Percentiles rank a stretch among this genome's conserved stretches.
These are phyloP conservation scores for Trichoderma aggressivum DNA, from an alignment of 2,329 filamentous ascomycete genomes.

Conservation along the genomic window DNA sequence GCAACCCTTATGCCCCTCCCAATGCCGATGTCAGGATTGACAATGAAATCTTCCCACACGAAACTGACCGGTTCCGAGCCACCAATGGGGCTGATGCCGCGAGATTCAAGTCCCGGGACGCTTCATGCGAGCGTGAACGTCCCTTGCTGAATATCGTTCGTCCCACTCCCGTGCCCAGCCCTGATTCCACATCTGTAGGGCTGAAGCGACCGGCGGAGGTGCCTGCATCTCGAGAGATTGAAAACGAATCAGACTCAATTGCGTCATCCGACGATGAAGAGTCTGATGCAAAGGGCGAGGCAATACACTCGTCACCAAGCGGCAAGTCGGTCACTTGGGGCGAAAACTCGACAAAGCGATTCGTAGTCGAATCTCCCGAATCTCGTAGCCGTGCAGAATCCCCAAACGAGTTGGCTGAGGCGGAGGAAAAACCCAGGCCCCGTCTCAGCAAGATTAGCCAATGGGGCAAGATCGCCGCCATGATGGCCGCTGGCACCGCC, in stretches of 20 bases:
- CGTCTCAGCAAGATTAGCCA: conserved; percentile 40
- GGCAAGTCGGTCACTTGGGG: conserved; percentile 63
- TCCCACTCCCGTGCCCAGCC: conserved; percentile 52
- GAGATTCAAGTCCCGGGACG: conserved; percentile 46
- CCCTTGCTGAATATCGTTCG: conserved; percentile 59
- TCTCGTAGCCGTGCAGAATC: conserved; percentile 32
- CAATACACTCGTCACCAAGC: conserved; percentile 38
- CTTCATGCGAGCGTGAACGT: conserved; percentile 52
- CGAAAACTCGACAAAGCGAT: conserved; percentile 61
- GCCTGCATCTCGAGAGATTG: conserved; percentile 22
- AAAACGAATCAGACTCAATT: conserved; percentile 1
- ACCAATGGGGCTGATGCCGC: conserved; percentile 27
- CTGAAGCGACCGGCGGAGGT: conserved; percentile 21
- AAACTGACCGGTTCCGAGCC: conserved; percentile 41
- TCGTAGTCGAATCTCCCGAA: conserved; percentile 58
- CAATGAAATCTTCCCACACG: conserved; percentile 53
- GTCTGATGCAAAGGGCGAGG: conserved; percentile 41
- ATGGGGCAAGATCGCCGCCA: conserved; percentile 53
- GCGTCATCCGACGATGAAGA: conserved; percentile 35
- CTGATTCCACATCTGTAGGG: conserved; percentile 42
- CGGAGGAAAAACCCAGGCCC: conserved; percentile 33
- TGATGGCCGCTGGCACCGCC: conserved; percentile 41
- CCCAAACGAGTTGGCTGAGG: conserved; percentile 26
- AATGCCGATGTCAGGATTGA: conserved; percentile 64
- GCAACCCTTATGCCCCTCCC: conserved; percentile 54